Base-by-base conservation (phyloP, 495 filamentous ascomycete species). In the Trichoderma parareesei region DNA sequence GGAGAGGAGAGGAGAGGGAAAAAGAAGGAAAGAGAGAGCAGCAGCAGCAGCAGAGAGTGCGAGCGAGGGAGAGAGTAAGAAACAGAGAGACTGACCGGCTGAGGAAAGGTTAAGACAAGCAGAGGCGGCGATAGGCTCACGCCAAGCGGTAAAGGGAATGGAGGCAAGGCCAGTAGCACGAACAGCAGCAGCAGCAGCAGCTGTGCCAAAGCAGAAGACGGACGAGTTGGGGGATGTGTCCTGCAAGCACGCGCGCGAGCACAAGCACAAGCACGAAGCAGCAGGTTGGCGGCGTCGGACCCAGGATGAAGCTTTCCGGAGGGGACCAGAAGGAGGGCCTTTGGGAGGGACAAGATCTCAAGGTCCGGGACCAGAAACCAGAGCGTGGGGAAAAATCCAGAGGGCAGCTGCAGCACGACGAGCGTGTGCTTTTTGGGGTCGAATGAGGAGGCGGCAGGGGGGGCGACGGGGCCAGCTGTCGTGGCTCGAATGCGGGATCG, bases 401-500 rank as follows among this genome's bases (percentile, higher is more conserved):
- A 57, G 27, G 18, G 53, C 53, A 33, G 53, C 53, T 57, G 53
- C 53, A 37, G 53, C 53, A 57, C 14, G 14, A 64, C 43, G 40
- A 66, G 61, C 40, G 42, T 41, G n/a, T 27, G 11, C 43, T 38
- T 27, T 27, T 27, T 9, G 37, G 63, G 46, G 27, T 61, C 55
- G 64, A 63, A 53, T 64, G 66, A 64, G 57, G 53, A 62, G 62
- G 62, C 67, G 69, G 65, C 67, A 68, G 69, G 70, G 33, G 33
- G 63, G 63, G 37, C 20, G 40, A 37, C 27, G 27, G 40, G 33
- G 59, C 57, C 46, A 48, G 69, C 62, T 85, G 82, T 85, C 82
- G 82, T 85, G 82, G 82, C 82, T 85, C 82, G 79, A 84, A 80
- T 85, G 77, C 81, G 72, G 76, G 74, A 42, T 59, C 53, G 18